Evolutionary conservation across 306 rosid species (phyloP).

Genomic region (Cucumis melo): DNA sequence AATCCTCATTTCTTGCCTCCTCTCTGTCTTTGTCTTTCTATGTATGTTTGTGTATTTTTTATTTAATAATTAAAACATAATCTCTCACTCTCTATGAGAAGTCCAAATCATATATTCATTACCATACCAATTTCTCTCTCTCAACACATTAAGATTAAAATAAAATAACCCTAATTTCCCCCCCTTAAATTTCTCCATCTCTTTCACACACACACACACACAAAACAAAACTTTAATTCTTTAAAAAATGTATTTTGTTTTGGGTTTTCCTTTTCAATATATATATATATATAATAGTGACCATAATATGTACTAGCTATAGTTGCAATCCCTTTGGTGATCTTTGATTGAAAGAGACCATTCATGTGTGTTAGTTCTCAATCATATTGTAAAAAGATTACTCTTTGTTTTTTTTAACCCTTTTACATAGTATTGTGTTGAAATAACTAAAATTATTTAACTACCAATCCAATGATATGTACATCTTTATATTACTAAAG

Average conservation of each 20-base stretch:
- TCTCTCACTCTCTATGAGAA: constrained; percentile 34
- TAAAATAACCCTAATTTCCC: no score
- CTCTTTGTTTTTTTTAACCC: not conserved
- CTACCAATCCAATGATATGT: no score
- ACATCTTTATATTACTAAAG: no score
- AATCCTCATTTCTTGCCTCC: not conserved
- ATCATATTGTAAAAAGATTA: not conserved
- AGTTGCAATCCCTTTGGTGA: not conserved
- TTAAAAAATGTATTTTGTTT: no score
- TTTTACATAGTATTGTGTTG: no score
- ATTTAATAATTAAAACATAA: not conserved
- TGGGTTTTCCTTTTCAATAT: not conserved
- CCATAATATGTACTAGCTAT: not conserved
- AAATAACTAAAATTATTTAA: no score
- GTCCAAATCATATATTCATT: constrained; percentile 51
- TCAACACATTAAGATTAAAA: not conserved
- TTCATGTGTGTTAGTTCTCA: not conserved
- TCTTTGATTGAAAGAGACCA: not conserved
- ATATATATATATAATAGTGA: not conserved
- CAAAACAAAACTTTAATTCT: no score
- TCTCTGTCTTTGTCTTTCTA: not conserved
- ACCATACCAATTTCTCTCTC: constrained; percentile 23
- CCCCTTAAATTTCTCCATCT: no score
- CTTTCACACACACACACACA: no score
- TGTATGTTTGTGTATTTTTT: not conserved